phyloP scores from a whole-genome alignment of 768 basidiomycete genomes.

The Sarcomyxa edulis region DNA sequence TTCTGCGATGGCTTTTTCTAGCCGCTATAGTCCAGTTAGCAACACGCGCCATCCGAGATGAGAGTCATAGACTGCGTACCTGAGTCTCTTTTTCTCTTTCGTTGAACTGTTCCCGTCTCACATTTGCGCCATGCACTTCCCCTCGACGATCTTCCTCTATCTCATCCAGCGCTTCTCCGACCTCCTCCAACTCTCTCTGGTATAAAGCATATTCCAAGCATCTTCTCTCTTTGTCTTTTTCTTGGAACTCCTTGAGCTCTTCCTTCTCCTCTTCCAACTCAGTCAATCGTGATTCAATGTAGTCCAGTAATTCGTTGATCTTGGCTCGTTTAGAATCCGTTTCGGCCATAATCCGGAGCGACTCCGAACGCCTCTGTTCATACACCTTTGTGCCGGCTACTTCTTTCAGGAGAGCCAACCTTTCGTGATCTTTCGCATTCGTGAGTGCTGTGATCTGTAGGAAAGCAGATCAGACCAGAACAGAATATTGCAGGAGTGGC shows the following conservation, averaged over 20 bases:
- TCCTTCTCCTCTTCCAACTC: constrained; percentile 99
- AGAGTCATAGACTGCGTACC: constrained; percentile 35
- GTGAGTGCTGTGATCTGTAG: constrained; percentile 89
- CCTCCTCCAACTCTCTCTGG: constrained; percentile 87
- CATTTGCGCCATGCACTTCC: constrained; percentile 82
- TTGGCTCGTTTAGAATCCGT: constrained; percentile 91
- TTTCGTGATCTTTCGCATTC: constrained; percentile 94
- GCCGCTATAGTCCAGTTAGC: constrained; percentile 37
- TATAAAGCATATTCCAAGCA: constrained; percentile 95
- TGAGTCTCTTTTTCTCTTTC: constrained; percentile 81
- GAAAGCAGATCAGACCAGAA: too few species aligned
- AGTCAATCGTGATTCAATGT: constrained; percentile 82
- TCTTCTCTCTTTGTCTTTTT: constrained; percentile 90
- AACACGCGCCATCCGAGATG: background rate
- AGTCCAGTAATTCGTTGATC: constrained; percentile 84
- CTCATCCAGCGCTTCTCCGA: constrained; percentile 77
- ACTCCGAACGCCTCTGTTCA: constrained; percentile 89
- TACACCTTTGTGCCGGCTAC: constrained; percentile 98
- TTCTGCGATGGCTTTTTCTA: constrained; percentile 70
- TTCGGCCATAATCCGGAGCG: constrained; percentile 94
- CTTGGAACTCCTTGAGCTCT: constrained; percentile 94
- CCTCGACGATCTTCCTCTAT: constrained; percentile 78
- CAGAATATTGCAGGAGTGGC: background rate
- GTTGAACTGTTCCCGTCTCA: constrained; percentile 76
- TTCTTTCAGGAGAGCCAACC: constrained; percentile 92